Conservation (phyloP, 2,329 filamentous ascomycete genomes). For the Rhinocladiella mackenziei region DNA sequence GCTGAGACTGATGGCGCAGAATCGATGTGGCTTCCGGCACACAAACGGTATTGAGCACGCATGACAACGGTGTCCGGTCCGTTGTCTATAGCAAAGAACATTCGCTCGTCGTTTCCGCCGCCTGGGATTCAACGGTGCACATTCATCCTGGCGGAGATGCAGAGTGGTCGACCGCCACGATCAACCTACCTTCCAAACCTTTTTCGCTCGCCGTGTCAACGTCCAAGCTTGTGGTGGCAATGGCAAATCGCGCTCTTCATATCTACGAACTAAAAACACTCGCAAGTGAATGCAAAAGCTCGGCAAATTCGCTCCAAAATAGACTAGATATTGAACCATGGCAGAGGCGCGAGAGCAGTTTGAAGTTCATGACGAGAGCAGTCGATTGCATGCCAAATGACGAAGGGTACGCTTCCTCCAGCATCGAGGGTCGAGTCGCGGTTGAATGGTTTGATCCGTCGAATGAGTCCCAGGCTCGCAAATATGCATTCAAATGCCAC, state of each 20-base stretch:
- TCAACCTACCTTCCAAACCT: conserved; percentile 77
- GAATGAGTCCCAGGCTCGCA: conserved; percentile 78
- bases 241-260: conserved; percentile 88
- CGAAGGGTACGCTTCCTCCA: conserved; percentile 84
- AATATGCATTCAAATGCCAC: conserved; percentile 99
- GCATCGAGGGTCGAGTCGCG: conserved; percentile 90
- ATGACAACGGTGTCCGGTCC: conserved; percentile 73
- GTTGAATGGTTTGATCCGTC: conserved; percentile 98
- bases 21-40: conserved; percentile 70
- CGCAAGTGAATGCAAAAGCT: conserved; percentile 49
- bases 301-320: conserved; percentile 41
- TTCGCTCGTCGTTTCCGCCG: conserved; percentile 77
- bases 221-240: conserved; percentile 88
- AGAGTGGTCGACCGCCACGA: conserved; percentile 53
- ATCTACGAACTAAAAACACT: conserved; percentile 85
- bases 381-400: conserved; percentile 97
- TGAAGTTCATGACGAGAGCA: conserved; percentile 93
- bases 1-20: conserved; percentile 42
- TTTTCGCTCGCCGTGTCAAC: conserved; percentile 76
- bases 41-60: conserved; percentile 71
- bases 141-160: conserved; percentile 62
- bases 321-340: conserved; percentile 65
- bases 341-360: conserved; percentile 87
- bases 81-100: conserved; percentile 76
- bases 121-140: conserved; percentile 90